Conservation (phyloP, 768 basidiomycete species). For the Termitomyces heimii region DNA sequence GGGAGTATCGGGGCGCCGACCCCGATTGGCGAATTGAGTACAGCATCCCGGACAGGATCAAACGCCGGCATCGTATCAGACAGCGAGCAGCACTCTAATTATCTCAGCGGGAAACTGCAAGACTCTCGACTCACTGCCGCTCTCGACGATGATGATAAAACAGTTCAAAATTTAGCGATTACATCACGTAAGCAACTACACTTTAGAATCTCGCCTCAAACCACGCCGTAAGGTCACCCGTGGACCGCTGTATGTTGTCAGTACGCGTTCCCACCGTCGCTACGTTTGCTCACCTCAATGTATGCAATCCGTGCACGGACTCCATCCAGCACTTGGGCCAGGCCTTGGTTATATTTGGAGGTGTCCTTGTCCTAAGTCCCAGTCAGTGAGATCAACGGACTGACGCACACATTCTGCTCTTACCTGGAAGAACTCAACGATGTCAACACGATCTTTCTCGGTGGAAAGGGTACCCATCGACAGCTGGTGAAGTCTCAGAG, state of each 20-base stretch:
- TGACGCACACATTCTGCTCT: slow-evolving; percentile 8
- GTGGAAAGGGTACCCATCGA: slow-evolving; percentile 42
- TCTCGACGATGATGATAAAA: slow-evolving; percentile 15
- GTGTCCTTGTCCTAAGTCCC: slow-evolving; percentile 54
- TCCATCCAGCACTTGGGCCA: slow-evolving; percentile 65
- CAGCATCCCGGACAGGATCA: slow-evolving; percentile 86
- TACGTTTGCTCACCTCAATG: slow-evolving; percentile 43
- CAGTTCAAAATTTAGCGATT: slow-evolving; percentile 16
- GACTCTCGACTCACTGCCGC: slow-evolving; percentile 15
- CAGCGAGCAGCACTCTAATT: slow-evolving; percentile 12
- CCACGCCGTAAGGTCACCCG: slow-evolving; percentile 51
- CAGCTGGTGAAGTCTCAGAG: slow-evolving; percentile 23
- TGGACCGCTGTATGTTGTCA: slow-evolving; percentile 42
- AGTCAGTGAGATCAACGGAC: slow-evolving; percentile 13
- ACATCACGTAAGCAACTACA: slow-evolving; percentile 19
- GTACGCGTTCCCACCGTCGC: background rate
- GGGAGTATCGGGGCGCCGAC: slow-evolving; percentile 27
- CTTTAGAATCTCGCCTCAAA: slow-evolving; percentile 24
- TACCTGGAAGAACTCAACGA: slow-evolving; percentile 74
- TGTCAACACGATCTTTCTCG: slow-evolving; percentile 56
- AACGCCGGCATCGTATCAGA: slow-evolving; percentile 56
- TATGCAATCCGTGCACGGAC: slow-evolving; percentile 56
- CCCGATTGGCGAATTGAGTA: slow-evolving; percentile 68
- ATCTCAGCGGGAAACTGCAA: slow-evolving; percentile 7
- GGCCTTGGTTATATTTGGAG: slow-evolving; percentile 57